Percentiles rank a stretch among this genome's conserved stretches.
Evolutionary conservation across 2,329 filamentous ascomycete species (phyloP).

Genomic region (Thermochaetoides dissita): DNA sequence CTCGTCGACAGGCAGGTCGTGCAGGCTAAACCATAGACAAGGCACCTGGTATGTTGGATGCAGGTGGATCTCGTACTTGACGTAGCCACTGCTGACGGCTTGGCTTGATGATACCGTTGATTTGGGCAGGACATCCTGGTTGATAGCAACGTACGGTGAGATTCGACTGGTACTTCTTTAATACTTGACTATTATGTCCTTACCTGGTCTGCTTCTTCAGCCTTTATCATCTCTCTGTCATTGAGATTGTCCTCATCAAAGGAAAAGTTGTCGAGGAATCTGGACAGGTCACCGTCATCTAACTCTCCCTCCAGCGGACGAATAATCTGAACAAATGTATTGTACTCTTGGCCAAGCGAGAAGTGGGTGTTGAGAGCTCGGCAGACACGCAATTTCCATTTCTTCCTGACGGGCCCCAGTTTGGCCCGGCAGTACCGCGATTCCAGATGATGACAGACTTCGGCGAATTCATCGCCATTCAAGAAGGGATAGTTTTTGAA

Average conservation of each 20-base stretch:
- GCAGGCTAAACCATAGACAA: constrained; percentile 61
- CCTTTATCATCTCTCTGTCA: constrained; percentile 35
- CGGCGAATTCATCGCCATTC: constrained; percentile 45
- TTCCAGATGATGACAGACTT: constrained; percentile 50
- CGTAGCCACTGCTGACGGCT: constrained; percentile 27
- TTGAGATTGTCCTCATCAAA: constrained; percentile 19
- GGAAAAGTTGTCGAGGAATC: constrained; percentile 31
- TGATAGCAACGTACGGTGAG: neutral
- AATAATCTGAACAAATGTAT: constrained; percentile 43
- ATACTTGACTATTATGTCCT: neutral
- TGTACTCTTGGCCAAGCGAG: constrained; percentile 27
- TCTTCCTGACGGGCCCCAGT: constrained; percentile 37
- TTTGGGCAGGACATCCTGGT: constrained; percentile 2
- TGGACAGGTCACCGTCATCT: constrained; percentile 32
- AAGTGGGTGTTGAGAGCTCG: constrained; percentile 35
- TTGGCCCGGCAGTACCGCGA: constrained; percentile 43
- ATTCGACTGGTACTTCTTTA: neutral
- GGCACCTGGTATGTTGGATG: constrained; percentile 64
- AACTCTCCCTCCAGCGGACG: constrained; percentile 33
- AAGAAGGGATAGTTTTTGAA: constrained; percentile 48
- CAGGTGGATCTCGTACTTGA: constrained; percentile 61
- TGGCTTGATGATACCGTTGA: neutral
- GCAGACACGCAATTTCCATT: constrained; percentile 41
- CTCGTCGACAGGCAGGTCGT: constrained; percentile 41
- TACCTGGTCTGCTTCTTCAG: constrained; percentile 40